phyloP scores from a whole-genome alignment of 306 rosid species.

The Begonia masoniana region DNA sequence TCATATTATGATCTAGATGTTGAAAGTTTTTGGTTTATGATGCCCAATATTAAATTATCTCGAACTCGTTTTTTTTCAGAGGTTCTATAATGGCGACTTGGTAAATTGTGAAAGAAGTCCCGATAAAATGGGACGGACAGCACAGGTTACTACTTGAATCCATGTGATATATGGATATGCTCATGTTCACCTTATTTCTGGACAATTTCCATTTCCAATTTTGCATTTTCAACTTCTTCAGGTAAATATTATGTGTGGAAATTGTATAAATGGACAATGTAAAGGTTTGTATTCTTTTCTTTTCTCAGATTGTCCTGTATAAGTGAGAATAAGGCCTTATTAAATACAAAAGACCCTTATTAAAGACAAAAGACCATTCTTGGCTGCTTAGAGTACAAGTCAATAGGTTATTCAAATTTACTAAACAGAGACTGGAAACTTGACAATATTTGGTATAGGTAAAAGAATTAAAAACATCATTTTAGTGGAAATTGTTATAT shows the following conservation, averaged over 20 bases:
- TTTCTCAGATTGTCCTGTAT: not conserved
- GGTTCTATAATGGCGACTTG: slow-evolving; percentile 74
- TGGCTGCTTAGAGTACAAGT: not conserved
- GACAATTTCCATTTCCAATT: slow-evolving; percentile 6
- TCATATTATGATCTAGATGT: no score
- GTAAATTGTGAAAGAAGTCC: slow-evolving; percentile 54
- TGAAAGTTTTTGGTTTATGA: no score
- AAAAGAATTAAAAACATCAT: no score
- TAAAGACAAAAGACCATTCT: not conserved
- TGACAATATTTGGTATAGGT: no score
- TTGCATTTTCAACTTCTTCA: slow-evolving; percentile 25
- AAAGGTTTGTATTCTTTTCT: slow-evolving; percentile 42
- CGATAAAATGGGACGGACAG: slow-evolving; percentile 86
- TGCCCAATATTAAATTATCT: not conserved
- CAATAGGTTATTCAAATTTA: no score
- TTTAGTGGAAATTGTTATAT: no score
- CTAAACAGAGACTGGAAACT: no score
- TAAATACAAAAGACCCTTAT: not conserved
- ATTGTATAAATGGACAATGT: slow-evolving; percentile 63
- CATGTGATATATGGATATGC: not conserved
- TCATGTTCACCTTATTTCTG: not conserved
- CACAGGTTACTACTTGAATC: slow-evolving; percentile 51
- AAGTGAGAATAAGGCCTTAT: not conserved
- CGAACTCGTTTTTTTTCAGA: slow-evolving; percentile 33
- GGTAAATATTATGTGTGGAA: slow-evolving; percentile 81